Evolutionary conservation across 2,329 filamentous ascomycete genomes (phyloP), one percentile per base, ranked within the genome.

Genomic region (Myriosclerotinia scirpicola): DNA sequence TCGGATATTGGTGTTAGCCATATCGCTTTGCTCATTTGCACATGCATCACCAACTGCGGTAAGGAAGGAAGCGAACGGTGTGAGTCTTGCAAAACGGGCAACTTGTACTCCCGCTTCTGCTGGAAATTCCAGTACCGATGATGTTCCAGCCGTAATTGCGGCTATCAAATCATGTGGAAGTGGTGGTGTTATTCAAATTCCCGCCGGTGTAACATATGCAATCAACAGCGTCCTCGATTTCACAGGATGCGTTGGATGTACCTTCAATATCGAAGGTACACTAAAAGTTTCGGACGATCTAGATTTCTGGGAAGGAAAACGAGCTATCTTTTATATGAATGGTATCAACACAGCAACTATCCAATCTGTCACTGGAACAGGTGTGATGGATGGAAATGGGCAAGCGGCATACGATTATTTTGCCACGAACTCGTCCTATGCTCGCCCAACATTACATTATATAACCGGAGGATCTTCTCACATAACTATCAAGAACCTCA

Each of bases 311-410:
- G 73, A 77, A 34, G 78, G 78, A 20, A 76, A 77, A 62, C 76
- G 70, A 0, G 76, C 77, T 14, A 79, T 82, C 64, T 77, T 83
- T 52, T 72, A 74, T 53, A 71, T 82, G 11, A 72, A 76, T 15
- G 73, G 75, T 12, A 77, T 81, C 44, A 75, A 71, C 3, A 78
- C 76, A 0, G 73, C 78, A 30, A 79, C 76, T 34, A 76, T 83
- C n/a, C 74, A 74, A 12, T 81, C 79, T 0, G 38, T 78, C 2
- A 79, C 76, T 0, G 79, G 78, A 7, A 72, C 69, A 1, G 81
- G 81, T 20, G 69, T 80, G 0, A 80, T 83, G 54, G 81, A 83
- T 69, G 81, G 80, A 2, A 82, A 80, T 69, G 81, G 81, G 0
- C 81, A 82, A 71, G 74, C 76, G 44, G 76, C 79, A 54, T 77